A percentile compares a stretch with the other conserved stretches of the same genome.
Conservation (phyloP, 352 stramenopile species). For the Globisporangium cylindrosporum region DNA sequence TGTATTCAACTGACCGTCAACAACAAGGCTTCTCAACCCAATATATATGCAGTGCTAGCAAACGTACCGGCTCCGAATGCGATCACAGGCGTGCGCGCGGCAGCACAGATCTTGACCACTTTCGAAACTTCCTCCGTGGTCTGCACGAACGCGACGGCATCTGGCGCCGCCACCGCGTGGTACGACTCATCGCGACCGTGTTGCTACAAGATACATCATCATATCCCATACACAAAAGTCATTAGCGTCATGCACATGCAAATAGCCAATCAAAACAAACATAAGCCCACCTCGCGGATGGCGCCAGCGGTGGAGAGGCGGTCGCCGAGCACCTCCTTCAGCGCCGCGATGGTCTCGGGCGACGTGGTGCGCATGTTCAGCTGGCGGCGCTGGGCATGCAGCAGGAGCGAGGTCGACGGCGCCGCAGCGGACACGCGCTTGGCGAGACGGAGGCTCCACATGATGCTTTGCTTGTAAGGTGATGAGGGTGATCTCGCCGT, state of each 20-base stretch:
- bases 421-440: conserved; percentile 1
- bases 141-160: conserved; percentile 85
- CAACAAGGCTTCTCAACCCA: neutral
- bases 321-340: conserved; percentile 60
- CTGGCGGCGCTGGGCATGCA: neutral
- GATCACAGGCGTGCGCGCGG: conserved; percentile 88
- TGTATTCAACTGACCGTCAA: neutral
- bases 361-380: conserved; percentile 37
- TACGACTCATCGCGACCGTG: conserved; percentile 92
- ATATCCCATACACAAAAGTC: neutral
- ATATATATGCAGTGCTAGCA: neutral
- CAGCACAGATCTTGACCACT: conserved; percentile 89
- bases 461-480: neutral
- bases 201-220: conserved; percentile 30
- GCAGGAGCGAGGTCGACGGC: neutral
- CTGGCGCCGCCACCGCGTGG: conserved; percentile 79
- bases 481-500: conserved; percentile 3
- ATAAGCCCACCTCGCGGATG: conserved; percentile 48
- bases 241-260: neutral
- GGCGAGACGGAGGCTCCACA: conserved; percentile 17
- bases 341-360: conserved; percentile 44
- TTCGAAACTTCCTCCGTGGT: conserved; percentile 86
- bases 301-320: conserved; percentile 64
- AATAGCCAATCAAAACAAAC: neutral
- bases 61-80: conserved; percentile 83